Evolutionary conservation across 108 stramenopile genomes (phyloP).

Genomic region (Cyclotella baltica): DNA sequence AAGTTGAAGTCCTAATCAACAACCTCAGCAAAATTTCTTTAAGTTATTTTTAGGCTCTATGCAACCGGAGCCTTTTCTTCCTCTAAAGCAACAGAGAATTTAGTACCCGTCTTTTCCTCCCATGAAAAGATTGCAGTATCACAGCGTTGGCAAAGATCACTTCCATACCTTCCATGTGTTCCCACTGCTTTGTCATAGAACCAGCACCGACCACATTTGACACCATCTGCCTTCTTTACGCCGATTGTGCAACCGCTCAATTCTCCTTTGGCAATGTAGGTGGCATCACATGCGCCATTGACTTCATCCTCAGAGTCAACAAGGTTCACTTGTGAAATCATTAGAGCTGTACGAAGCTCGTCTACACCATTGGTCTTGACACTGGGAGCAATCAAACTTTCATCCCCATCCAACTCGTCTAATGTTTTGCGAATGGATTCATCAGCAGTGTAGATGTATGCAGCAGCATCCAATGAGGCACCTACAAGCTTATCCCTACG

Average conservation of each 20-base stretch:
- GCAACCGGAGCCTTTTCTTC: constrained; percentile 64
- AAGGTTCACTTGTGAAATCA: constrained; percentile 87
- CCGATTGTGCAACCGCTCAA: constrained; percentile 82
- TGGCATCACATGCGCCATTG: constrained; percentile 58
- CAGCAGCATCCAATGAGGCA: constrained; percentile 86
- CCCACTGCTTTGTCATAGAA: constrained; percentile 87
- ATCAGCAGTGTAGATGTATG: constrained; percentile 78
- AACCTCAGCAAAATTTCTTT: not conserved
- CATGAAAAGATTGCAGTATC: constrained; percentile 80
- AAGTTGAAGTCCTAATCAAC: not conserved
- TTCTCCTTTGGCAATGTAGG: constrained; percentile 68
- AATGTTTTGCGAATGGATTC: constrained; percentile 59
- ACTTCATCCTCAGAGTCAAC: constrained; percentile 70
- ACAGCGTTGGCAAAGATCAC: constrained; percentile 88
- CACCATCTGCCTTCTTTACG: constrained; percentile 81
- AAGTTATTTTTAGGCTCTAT: constrained; percentile 15
- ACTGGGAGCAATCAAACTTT: constrained; percentile 73
- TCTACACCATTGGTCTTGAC: constrained; percentile 92
- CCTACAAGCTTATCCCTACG: constrained; percentile 90
- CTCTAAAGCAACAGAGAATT: constrained; percentile 57
- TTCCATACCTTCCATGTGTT: constrained; percentile 55
- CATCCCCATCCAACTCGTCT: constrained; percentile 75
- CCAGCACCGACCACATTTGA: constrained; percentile 92
- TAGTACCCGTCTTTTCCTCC: constrained; percentile 71
- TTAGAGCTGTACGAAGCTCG: constrained; percentile 85